Percentiles rank a stretch among this genome's conserved stretches.
phyloP scores from a whole-genome alignment of 768 basidiomycete species.

The Kwoniella mangroviensis region DNA sequence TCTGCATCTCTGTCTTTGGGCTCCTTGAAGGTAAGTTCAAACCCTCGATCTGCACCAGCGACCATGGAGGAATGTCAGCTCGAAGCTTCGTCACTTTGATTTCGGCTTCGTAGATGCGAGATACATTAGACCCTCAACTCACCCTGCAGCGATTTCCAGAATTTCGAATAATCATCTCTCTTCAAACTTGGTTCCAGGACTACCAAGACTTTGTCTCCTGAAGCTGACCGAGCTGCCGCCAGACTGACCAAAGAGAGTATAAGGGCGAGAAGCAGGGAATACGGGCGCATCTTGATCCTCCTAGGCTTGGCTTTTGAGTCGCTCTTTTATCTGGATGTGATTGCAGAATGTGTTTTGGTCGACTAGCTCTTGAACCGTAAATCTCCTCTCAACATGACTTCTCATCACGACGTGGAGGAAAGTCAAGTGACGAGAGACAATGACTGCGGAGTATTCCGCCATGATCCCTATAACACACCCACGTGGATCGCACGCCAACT shows the following conservation, averaged over 20 bases:
- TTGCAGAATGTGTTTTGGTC: no score
- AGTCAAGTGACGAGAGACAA: not conserved
- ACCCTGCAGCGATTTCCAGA: conserved; percentile 82
- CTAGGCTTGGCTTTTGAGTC: not conserved
- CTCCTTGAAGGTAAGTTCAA: conserved; percentile 80
- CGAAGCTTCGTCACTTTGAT: not conserved
- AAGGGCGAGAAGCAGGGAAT: conserved; percentile 16
- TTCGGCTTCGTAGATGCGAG: not conserved
- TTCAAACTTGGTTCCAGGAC: conserved; percentile 75
- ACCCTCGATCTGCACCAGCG: conserved; percentile 70
- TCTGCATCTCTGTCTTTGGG: conserved; percentile 75
- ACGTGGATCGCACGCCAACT: not conserved
- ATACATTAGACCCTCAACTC: conserved; percentile 28
- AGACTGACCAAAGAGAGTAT: conserved; percentile 15
- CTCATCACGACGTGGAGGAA: conserved; percentile 25
- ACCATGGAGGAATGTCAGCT: not conserved
- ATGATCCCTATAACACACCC: not conserved
- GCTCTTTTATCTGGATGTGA: not conserved
- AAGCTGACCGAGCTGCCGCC: conserved; percentile 47
- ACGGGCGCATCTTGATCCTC: conserved; percentile 7
- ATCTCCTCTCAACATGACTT: not conserved
- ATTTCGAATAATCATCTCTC: conserved; percentile 73
- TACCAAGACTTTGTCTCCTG: conserved; percentile 67
- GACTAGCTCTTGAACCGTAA: no score
- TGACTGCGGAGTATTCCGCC: conserved; percentile 13